phyloP scores from a whole-genome alignment of 305 asterid species.

The Ajuga reptans region DNA sequence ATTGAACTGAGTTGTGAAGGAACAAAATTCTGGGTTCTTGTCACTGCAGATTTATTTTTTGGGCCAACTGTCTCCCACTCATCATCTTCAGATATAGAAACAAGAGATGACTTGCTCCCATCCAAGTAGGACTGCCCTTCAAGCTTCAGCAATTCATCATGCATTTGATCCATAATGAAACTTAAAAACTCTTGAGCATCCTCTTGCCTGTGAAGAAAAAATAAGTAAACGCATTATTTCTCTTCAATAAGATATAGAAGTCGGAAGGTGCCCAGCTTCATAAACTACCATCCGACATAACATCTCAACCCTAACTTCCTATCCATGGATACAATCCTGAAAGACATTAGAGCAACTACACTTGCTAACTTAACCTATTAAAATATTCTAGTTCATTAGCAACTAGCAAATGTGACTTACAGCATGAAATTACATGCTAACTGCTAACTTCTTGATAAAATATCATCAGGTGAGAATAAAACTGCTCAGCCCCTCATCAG shows the following conservation, averaged over 20 bases:
- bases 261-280: neutral
- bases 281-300: neutral
- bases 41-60: conserved; percentile 90
- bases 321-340: neutral
- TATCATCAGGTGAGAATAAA: neutral
- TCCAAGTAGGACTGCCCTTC: conserved; percentile 48
- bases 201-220: conserved; percentile 62
- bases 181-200: conserved; percentile 90
- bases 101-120: conserved; percentile 52
- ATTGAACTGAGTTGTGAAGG: conserved; percentile 75
- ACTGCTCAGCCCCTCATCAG: neutral
- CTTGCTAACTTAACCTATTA: neutral
- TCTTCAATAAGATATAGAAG: neutral
- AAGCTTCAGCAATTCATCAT: conserved; percentile 77
- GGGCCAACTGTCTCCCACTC: conserved; percentile 99
- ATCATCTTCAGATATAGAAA: conserved; percentile 69
- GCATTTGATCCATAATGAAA: conserved; percentile 85
- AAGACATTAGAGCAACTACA: neutral
- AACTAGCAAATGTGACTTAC: neutral
- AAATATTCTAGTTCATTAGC: neutral
- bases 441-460: conserved; percentile 7
- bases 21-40: conserved; percentile 67
- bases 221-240: conserved; percentile 9
- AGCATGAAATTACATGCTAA: neutral
- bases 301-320: conserved; percentile 2